Evolutionary conservation across 139 green algal species (phyloP), one percentile per base, ranked within the genome.

Genomic region (Haematococcus lacustris): DNA sequence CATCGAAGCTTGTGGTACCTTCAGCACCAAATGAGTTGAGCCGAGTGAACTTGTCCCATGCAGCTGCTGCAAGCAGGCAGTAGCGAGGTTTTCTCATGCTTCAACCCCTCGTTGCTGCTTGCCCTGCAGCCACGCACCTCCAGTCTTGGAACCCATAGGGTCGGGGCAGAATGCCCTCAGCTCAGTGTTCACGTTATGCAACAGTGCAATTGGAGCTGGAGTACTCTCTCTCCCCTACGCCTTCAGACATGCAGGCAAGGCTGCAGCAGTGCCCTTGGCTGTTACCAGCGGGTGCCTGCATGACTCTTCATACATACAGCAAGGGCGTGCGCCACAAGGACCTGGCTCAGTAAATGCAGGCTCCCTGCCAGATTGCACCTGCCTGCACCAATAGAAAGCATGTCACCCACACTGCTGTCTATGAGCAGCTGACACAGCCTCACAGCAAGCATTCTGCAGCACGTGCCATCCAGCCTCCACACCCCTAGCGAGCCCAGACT

Each of bases 221-320:
- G 86, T 94, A 38, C 75, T 94, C 47, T 86, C 81, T 0, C 69
- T 94, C n/a, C 89, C 89, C 0, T 92, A 85, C 66, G 88, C 88
- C 0, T 94, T 94, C 51, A 68, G 73, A 0, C 81, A 77, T 2
- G 83, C 86, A 53, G 84, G 81, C 84, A 32, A 47, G 60, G 25
- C 28, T n/a, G 35, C 66, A 1, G 2, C 32, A 32, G 32, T 4
- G 39, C 35, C 53, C 17, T 5, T 33, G 23, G 6, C 13, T 70
- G n/a, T 3, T 9, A 2, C 32, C 33, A 35, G 3, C 6, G 21
- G 3, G 37, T 41, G 64, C 51, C 25, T 68, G 6, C n/a, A n/a
- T n/a, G n/a, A n/a, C n/a, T n/a, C n/a, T n/a, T n/a, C n/a, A n/a
- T n/a, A n/a, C n/a, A n/a, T n/a, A n/a, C n/a, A n/a, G n/a, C n/a